Conservation (phyloP, 345 rosid species). For the Corchorus capsularis region DNA sequence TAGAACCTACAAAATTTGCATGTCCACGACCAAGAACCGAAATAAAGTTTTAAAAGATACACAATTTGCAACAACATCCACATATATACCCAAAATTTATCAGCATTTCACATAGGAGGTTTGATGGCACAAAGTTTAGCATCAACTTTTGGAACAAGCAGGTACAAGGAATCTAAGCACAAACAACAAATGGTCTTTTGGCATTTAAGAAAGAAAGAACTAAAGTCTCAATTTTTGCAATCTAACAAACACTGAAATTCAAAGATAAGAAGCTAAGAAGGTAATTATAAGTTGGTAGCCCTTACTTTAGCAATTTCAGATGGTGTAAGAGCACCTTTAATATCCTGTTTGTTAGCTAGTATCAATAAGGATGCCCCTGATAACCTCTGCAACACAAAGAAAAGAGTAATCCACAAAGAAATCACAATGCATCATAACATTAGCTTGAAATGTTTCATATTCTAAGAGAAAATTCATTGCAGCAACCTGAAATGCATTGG, state of each 20-base stretch:
- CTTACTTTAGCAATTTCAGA: slow-evolving; percentile 82
- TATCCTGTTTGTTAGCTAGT: slow-evolving; percentile 92
- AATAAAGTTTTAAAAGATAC: too few relatives aligned
- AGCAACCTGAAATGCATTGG: not conserved
- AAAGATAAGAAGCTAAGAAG: not conserved
- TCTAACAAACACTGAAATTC: not conserved
- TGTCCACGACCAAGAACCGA: not conserved
- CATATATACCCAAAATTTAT: too few relatives aligned
- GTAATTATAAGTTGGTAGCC: not conserved
- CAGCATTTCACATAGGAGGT: not conserved
- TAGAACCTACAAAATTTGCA: slow-evolving; percentile 51
- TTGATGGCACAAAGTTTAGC: not conserved
- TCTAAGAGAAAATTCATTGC: not conserved
- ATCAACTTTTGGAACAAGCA: not conserved
- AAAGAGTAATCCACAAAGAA: not conserved
- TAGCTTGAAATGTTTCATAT: not conserved
- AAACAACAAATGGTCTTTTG: not conserved
- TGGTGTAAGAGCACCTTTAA: slow-evolving; percentile 82
- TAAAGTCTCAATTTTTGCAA: not conserved
- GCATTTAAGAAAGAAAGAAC: not conserved
- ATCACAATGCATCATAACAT: too few relatives aligned
- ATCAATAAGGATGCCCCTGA: slow-evolving; percentile 90
- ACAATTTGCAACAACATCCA: too few relatives aligned
- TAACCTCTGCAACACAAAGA: slow-evolving; percentile 58
- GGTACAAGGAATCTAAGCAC: not conserved